A percentile compares a stretch with the other conserved stretches of the same genome.
Conservation (phyloP, 345 rosid genomes). For the Lepidium africanum region DNA sequence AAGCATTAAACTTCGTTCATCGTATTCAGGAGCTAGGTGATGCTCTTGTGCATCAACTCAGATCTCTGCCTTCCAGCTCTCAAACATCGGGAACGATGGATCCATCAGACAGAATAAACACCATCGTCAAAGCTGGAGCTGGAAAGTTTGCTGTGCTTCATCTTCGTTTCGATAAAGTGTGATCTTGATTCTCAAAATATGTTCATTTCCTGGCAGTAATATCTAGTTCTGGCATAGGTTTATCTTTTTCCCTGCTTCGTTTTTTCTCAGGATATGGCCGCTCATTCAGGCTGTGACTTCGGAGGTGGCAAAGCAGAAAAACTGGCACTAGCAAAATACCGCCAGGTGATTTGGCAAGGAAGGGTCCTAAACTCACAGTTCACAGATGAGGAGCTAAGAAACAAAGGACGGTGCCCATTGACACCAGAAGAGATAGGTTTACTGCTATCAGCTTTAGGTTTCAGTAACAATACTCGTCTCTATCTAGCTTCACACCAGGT, state of each 20-base stretch:
- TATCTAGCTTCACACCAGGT: conserved; percentile 97
- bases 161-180: conserved; percentile 95
- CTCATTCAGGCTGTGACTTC: conserved; percentile 95
- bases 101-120: conserved; percentile 30
- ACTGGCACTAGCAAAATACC: conserved; percentile 77
- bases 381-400: conserved; percentile 70
- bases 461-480: conserved; percentile 73
- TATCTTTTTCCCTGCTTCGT: neutral
- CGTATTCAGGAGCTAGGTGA: conserved; percentile 53
- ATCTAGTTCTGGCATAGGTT: neutral
- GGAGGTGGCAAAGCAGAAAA: conserved; percentile 96
- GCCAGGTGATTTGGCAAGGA: conserved; percentile 93
- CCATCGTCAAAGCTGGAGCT: conserved; percentile 33
- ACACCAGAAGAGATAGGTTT: conserved; percentile 96
- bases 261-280: conserved; percentile 80
- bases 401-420: conserved; percentile 94
- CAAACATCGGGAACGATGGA: conserved; percentile 29
- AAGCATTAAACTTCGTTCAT: conserved; percentile 68
- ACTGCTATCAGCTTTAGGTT: conserved; percentile 81
- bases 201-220: neutral
- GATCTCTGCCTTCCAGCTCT: conserved; percentile 33
- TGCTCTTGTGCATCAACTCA: conserved; percentile 58
- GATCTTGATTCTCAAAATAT: neutral
- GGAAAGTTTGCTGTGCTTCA: conserved; percentile 80
- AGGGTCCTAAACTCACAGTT: conserved; percentile 83